Conservation (phyloP, 176 grass and related monocot genomes). For the Hsuehochloa calcarea region DNA sequence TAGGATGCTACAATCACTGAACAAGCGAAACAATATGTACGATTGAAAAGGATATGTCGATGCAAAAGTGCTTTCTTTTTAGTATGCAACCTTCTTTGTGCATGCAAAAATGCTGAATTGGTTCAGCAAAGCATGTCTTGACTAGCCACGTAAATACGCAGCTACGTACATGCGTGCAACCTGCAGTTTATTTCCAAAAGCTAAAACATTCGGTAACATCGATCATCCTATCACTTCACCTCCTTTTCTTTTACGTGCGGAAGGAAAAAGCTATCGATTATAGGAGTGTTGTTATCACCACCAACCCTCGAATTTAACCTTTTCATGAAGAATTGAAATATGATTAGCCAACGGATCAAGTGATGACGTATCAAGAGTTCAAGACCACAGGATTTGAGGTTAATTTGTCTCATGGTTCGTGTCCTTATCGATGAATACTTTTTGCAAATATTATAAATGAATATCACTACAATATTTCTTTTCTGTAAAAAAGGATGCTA, state of each 20-base stretch:
- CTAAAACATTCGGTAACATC: neutral
- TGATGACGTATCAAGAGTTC: neutral
- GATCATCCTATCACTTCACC: neutral
- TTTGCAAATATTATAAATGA: neutral
- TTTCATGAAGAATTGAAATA: neutral
- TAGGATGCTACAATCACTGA: neutral
- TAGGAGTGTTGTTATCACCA: conserved; percentile 19
- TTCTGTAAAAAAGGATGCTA: too few relatives aligned
- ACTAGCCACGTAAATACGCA: neutral
- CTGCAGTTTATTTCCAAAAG: neutral
- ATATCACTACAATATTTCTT: neutral
- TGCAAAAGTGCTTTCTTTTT: neutral
- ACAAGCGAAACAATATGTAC: neutral
- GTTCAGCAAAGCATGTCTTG: neutral
- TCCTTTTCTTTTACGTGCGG: neutral
- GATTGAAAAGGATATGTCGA: neutral
- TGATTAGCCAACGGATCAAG: neutral
- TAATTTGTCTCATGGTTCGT: neutral
- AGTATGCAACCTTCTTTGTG: neutral
- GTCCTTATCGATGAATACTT: neutral
- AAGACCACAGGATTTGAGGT: neutral
- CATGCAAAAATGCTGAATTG: neutral
- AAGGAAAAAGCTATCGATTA: neutral
- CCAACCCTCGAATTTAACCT: conserved; percentile 17
- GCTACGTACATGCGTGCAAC: neutral